Evolutionary conservation across 2,329 filamentous ascomycete species (phyloP).

Genomic region (Cadophora sp.): DNA sequence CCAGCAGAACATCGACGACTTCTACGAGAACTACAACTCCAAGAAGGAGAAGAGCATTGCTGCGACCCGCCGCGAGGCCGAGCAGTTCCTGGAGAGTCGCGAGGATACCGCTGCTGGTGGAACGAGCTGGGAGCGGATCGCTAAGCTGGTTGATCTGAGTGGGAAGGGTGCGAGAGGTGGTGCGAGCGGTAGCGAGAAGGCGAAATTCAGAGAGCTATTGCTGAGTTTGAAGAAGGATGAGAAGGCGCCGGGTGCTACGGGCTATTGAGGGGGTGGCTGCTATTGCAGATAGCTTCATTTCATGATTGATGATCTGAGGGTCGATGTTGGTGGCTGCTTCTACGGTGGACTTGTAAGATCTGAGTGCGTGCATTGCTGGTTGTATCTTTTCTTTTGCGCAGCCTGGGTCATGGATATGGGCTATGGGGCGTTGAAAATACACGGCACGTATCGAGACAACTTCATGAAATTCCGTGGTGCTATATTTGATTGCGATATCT

Average conservation of each 20-base stretch:
- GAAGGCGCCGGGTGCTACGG: conserved; percentile 74
- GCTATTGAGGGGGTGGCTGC: conserved; percentile 54
- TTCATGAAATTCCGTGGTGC: background rate
- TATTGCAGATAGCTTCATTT: background rate
- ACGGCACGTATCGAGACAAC: conserved; percentile 37
- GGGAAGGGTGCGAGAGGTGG: conserved; percentile 90
- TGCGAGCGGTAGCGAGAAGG: conserved; percentile 89
- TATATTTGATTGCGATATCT: conserved; percentile 1
- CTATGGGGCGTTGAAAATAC: conserved; percentile 44
- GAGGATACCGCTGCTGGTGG: conserved; percentile 95
- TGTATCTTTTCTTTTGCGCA: conserved; percentile 37
- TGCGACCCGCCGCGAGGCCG: conserved; percentile 89
- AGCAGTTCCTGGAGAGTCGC: conserved; percentile 85
- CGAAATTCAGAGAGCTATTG: conserved; percentile 91
- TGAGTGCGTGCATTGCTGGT: conserved; percentile 35
- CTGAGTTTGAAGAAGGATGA: conserved; percentile 91
- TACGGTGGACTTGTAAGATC: conserved; percentile 40
- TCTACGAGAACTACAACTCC: conserved; percentile 99
- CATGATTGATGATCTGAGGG: conserved; percentile 23
- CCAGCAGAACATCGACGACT: conserved; percentile 94
- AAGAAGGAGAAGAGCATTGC: conserved; percentile 94
- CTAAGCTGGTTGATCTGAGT: conserved; percentile 95
- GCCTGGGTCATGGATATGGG: conserved; percentile 37
- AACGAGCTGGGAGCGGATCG: conserved; percentile 98
- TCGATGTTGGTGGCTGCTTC: conserved; percentile 17